Evolutionary conservation across 768 basidiomycete species (phyloP).

Genomic region (Megacollybia marginata): DNA sequence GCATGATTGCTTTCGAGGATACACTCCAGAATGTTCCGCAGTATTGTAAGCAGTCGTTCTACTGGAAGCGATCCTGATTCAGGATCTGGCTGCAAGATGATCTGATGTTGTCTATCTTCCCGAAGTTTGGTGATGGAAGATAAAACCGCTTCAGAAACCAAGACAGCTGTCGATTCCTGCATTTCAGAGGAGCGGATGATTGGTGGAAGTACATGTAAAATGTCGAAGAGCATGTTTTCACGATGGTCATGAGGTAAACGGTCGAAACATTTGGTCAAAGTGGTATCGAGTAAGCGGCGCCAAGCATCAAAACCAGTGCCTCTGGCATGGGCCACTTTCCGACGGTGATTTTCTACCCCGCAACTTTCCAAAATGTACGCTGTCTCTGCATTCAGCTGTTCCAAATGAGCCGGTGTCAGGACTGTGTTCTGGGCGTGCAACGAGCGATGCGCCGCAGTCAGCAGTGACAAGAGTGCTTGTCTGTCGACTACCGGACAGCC

Average conservation of each 20-base stretch:
- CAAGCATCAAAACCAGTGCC: conserved; percentile 73
- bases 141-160: conserved; percentile 77
- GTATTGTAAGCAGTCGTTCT: conserved; percentile 68
- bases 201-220: conserved; percentile 74
- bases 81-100: conserved; percentile 53
- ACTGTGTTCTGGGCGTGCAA: conserved; percentile 65
- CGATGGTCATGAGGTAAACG: conserved; percentile 75
- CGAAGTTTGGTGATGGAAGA: conserved; percentile 85
- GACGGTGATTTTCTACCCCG: conserved; percentile 81
- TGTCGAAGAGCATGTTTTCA: conserved; percentile 86
- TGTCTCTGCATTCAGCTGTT: conserved; percentile 63
- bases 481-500: conserved; percentile 85
- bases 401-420: conserved; percentile 51
- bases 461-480: conserved; percentile 59
- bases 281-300: conserved; percentile 78
- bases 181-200: conserved; percentile 59
- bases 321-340: conserved; percentile 69
- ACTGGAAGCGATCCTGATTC: conserved; percentile 67
- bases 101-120: conserved; percentile 68
- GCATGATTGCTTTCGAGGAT: conserved; percentile 70
- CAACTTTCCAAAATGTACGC: conserved; percentile 77
- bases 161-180: conserved; percentile 66
- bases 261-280: conserved; percentile 80
- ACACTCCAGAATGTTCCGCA: conserved; percentile 69
- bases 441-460: conserved; percentile 50